Base-by-base conservation (phyloP, 2,329 filamentous ascomycete species). In the Cercospora citrullina region DNA sequence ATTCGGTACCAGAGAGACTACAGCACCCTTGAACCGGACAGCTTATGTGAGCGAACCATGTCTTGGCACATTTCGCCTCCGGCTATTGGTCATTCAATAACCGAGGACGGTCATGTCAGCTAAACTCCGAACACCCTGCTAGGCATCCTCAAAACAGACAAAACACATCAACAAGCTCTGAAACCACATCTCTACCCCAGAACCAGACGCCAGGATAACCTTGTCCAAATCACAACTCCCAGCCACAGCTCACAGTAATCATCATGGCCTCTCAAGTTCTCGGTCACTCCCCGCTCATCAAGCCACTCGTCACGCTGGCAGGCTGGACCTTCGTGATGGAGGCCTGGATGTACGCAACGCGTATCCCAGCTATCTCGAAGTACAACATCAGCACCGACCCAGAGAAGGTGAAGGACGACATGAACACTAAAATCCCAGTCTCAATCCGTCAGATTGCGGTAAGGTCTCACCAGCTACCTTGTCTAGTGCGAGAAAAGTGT, bases 311-410 rank as follows among this genome's bases (percentile, higher is more conserved):
- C 55, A 76, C 74, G 62, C 75, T 80, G 33, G 78, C 77, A 42
- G 72, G 72, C 64, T 81, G 80, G 79, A 80, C 80, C 31, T 77
- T 81, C 71, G 66, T 74, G 12, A 77, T 81, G 70, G 79, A 81
- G 73, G 71, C 65, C 62, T 80, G 78, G 79, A 79, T 81, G 78
- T 80, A 80, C 71, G 71, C 75, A 2, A 76, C 70, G 1, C 76
- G 78, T 14, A 74, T 81, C 53, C 78, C 79, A n/a, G 77, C 75
- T 12, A 74, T 77, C 21, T 48, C 59, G 10, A 73, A 74, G 45
- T 72, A 76, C 68, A 72, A 75, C n/a, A 51, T 75, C 60, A 57
- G 66, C 28, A 53, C 74, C 5, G 31, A 66, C 18, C 45, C 70
- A 1, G 53, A 58, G 16, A 60, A 67, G 30, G 53, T 64, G 59